These are phyloP conservation scores for Forsythia suspensa DNA, from an alignment of 257 asterid species.

Conservation along the genomic window DNA sequence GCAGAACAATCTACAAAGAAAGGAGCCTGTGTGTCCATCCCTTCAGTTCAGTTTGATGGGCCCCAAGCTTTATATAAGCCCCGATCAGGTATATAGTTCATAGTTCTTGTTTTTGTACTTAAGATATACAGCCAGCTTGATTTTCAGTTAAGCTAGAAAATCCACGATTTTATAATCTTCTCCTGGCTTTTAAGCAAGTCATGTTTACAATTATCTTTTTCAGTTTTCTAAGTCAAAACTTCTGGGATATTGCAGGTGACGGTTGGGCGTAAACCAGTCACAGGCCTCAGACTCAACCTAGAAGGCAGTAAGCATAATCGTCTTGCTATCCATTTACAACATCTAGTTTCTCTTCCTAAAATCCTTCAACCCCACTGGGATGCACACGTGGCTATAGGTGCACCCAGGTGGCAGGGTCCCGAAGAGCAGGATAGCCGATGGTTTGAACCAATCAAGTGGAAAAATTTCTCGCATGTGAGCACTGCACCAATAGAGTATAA, in stretches of 20 bases:
- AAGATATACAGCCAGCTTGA: background rate
- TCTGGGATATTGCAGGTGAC: slow-evolving; percentile 61
- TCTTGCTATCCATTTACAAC: slow-evolving; percentile 83
- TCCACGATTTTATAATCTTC: background rate
- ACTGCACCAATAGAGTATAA: slow-evolving; percentile 94
- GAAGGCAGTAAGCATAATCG: slow-evolving; percentile 95
- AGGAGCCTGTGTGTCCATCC: slow-evolving; percentile 89
- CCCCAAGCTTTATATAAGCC: slow-evolving; percentile 91
- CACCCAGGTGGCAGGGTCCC: slow-evolving; percentile 98
- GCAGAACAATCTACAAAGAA: slow-evolving; percentile 77
- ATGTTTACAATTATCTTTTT: background rate
- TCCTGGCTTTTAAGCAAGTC: background rate
- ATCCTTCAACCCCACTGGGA: slow-evolving; percentile 99
- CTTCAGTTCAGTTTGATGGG: slow-evolving; percentile 99
- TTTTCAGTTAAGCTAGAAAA: background rate
- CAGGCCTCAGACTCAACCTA: slow-evolving; percentile 87
- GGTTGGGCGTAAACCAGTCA: slow-evolving; percentile 95
- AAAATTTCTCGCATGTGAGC: slow-evolving; percentile 91
- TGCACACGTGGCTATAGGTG: slow-evolving; percentile 91
- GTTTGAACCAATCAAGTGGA: slow-evolving; percentile 99
- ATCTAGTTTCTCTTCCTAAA: slow-evolving; percentile 90
- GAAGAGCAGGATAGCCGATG: slow-evolving; percentile 99
- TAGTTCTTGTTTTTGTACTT: background rate
- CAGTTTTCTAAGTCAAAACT: background rate
- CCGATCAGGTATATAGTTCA: slow-evolving; percentile 73